Percentiles rank a stretch among this genome's conserved stretches.
phyloP scores from a whole-genome alignment of 495 filamentous ascomycete species.

The Penicillium riverlandense region DNA sequence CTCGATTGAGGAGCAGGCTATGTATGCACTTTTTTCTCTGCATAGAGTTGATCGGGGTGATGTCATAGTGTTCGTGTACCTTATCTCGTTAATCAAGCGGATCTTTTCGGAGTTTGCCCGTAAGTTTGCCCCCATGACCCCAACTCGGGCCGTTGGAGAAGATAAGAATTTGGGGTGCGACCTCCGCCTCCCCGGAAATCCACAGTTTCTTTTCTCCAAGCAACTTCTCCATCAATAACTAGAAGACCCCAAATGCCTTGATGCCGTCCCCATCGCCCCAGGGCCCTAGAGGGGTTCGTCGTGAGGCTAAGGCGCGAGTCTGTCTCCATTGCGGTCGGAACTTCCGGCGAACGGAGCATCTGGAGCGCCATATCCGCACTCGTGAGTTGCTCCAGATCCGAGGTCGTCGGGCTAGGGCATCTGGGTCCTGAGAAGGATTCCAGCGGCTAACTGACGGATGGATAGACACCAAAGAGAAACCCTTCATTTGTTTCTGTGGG shows the following conservation, averaged over 20 bases:
- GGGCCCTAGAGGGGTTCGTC: conserved; percentile 9
- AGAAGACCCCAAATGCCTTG: conserved; percentile 18
- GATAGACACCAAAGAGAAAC: conserved; percentile 48
- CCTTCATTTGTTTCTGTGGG: conserved; percentile 48
- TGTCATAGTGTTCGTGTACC: too few relatives aligned
- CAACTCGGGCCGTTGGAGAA: too few relatives aligned
- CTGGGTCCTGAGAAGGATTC: too few relatives aligned
- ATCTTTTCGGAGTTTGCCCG: too few relatives aligned
- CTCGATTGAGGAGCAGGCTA: too few relatives aligned
- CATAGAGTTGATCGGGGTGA: too few relatives aligned
- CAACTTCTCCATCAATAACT: conserved; percentile 6
- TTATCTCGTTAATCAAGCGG: too few relatives aligned
- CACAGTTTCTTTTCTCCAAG: too few relatives aligned
- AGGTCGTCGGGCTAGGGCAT: not conserved
- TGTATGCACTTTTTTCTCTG: too few relatives aligned
- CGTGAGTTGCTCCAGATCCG: conserved; percentile 28
- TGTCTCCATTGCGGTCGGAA: conserved; percentile 34
- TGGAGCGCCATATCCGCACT: conserved; percentile 48
- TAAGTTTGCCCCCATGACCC: too few relatives aligned
- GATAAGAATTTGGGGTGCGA: too few relatives aligned
- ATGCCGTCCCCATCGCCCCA: conserved; percentile 31
- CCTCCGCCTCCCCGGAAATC: too few relatives aligned
- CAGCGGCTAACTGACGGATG: conserved; percentile 6
- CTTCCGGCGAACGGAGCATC: conserved; percentile 41
- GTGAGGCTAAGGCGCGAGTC: conserved; percentile 30